Conservation (phyloP, 495 filamentous ascomycete species). For the Acidomyces sp. region DNA sequence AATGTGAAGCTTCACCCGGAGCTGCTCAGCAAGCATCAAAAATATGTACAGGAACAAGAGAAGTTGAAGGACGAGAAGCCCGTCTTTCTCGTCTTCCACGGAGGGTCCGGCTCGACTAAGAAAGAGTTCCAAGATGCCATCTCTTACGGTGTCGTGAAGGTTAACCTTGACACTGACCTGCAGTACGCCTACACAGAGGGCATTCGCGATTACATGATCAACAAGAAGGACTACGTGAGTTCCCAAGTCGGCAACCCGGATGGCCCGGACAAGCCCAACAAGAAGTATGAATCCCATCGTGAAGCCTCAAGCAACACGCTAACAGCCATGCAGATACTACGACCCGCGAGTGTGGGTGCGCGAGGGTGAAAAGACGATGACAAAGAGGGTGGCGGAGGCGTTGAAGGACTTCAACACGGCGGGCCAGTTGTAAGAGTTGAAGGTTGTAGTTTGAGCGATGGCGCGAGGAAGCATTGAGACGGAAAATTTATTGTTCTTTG, state of each 20-base stretch:
- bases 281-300: conserved; percentile 32
- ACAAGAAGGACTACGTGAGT: conserved; percentile 89
- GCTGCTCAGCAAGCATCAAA: conserved; percentile 88
- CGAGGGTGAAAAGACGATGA: conserved; percentile 97
- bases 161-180: conserved; percentile 85
- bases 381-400: conserved; percentile 59
- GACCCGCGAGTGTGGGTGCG: conserved; percentile 76
- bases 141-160: conserved; percentile 90
- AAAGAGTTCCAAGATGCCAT: conserved; percentile 80
- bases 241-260: conserved; percentile 87
- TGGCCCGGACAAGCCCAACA: conserved; percentile 92
- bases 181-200: conserved; percentile 79
- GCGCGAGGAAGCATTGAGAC: background rate
- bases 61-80: conserved; percentile 63
- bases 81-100: conserved; percentile 98
- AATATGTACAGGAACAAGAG: conserved; percentile 66
- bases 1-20: conserved; percentile 94
- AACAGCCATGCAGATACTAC: conserved; percentile 55
- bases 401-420: conserved; percentile 88
- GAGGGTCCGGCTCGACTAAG: conserved; percentile 82
- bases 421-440: conserved; percentile 53
- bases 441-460: background rate
- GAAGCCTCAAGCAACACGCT: background rate
- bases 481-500: background rate
- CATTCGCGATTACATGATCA: conserved; percentile 83